These are phyloP conservation scores for Aegle marmelos DNA, from an alignment of 345 rosid species.

Conservation along the genomic window DNA sequence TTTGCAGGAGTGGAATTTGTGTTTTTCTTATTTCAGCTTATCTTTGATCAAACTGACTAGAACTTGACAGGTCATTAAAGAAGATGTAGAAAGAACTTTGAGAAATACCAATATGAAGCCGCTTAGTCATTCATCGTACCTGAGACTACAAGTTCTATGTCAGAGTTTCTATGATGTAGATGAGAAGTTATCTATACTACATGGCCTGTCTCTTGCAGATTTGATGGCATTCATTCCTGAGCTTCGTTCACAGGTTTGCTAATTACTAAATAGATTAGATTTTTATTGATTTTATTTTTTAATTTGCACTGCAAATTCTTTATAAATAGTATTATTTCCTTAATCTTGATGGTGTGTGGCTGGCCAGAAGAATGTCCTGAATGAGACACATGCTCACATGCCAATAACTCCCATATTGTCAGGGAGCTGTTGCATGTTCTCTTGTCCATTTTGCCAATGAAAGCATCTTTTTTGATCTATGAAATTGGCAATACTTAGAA, in stretches of 20 bases:
- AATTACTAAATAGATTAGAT: not conserved
- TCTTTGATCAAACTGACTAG: slow-evolving; percentile 10
- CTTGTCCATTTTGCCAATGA: not conserved
- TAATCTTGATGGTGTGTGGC: not conserved
- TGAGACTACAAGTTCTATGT: slow-evolving; percentile 83
- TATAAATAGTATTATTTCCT: not conserved
- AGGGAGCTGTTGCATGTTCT: not conserved
- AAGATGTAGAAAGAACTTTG: slow-evolving; percentile 68
- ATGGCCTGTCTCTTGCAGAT: slow-evolving; percentile 66
- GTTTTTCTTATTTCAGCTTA: slow-evolving; percentile 1
- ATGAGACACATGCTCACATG: not conserved
- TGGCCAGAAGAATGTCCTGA: not conserved
- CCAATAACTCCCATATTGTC: not conserved
- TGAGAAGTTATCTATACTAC: slow-evolving; percentile 66
- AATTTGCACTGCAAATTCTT: not conserved
- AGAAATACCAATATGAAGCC: slow-evolving; percentile 92
- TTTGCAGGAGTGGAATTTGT: not conserved
- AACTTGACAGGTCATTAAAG: slow-evolving; percentile 77
- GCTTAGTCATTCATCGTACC: slow-evolving; percentile 76
- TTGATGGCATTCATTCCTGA: slow-evolving; percentile 70
- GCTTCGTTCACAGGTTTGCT: slow-evolving; percentile 80
- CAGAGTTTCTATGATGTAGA: slow-evolving; percentile 80
- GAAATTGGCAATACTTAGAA: not conserved
- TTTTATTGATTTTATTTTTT: not conserved
- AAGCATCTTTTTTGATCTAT: not conserved